phyloP scores from a whole-genome alignment of 1,284 basidiomycete species.

The Cryptococcus wingfieldii region DNA sequence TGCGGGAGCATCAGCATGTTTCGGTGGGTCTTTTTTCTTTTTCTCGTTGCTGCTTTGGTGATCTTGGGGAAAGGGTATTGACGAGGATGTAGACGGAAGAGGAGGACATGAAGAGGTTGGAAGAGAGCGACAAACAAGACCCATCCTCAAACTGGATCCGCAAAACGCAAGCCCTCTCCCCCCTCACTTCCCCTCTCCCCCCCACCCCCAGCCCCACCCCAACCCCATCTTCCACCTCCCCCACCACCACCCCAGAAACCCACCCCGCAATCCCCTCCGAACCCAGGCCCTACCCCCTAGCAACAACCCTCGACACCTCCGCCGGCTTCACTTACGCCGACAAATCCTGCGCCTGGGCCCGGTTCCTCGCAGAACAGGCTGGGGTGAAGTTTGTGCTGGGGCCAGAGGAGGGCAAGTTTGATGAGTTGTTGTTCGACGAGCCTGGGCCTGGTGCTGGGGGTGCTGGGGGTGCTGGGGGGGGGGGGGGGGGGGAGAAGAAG shows the following conservation, averaged over 20 bases:
- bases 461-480: no score
- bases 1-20: constrained; percentile 13
- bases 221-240: constrained; percentile 6
- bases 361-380: constrained; percentile 15
- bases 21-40: constrained; percentile 12
- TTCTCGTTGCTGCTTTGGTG: no score
- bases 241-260: not conserved
- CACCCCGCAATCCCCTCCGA: not conserved
- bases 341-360: constrained; percentile 22
- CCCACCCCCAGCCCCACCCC: not conserved
- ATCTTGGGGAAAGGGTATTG: no score
- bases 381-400: constrained; percentile 25
- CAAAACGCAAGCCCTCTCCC: constrained; percentile 3
- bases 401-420: constrained; percentile 12
- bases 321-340: constrained; percentile 24
- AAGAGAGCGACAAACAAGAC: constrained; percentile 1
- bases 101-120: constrained; percentile 5
- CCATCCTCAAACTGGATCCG: constrained; percentile 5
- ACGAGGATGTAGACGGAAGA: constrained; percentile 14
- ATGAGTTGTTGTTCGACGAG: constrained; percentile 6
- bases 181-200: not conserved
- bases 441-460: no score
- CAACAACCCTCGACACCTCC: constrained; percentile 20
- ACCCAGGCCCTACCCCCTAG: not conserved
- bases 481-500: constrained; percentile 3